Evolutionary conservation across 352 stramenopile genomes (phyloP).

Genomic region (Blastocystis hominis): DNA sequence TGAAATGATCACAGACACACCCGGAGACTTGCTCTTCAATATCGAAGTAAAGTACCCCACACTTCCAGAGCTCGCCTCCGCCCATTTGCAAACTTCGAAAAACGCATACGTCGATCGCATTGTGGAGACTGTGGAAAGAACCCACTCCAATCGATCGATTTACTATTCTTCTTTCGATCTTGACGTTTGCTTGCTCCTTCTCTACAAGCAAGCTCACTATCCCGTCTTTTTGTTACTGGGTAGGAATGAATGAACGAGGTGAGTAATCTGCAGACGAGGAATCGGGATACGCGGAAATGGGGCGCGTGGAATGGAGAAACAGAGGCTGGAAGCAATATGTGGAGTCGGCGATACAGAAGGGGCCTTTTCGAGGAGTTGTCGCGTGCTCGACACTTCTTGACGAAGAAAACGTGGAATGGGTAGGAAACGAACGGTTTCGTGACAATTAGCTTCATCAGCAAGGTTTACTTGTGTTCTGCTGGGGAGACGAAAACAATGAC

Average conservation of each 20-base stretch:
- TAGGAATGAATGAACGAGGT: background rate
- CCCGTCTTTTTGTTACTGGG: slow-evolving; percentile 55
- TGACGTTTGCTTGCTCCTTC: slow-evolving; percentile 54
- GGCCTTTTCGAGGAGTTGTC: slow-evolving; percentile 17
- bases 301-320: background rate
- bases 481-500: slow-evolving; percentile 32
- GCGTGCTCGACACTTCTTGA: background rate
- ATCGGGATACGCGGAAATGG: background rate
- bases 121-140: background rate
- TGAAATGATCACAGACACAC: slow-evolving; percentile 11
- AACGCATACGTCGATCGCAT: slow-evolving; percentile 51
- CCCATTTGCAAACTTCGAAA: background rate
- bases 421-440: background rate
- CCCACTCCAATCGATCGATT: background rate
- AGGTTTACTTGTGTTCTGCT: slow-evolving; percentile 5
- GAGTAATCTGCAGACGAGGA: background rate
- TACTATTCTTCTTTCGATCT: slow-evolving; percentile 57
- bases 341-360: background rate
- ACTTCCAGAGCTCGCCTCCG: background rate
- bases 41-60: slow-evolving; percentile 59
- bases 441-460: background rate
- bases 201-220: slow-evolving; percentile 49
- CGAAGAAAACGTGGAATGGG: background rate
- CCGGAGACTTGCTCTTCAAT: slow-evolving; percentile 11
- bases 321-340: slow-evolving; percentile 29